Evolutionary conservation across 108 stramenopile species (phyloP).

Genomic region (Discostella stelligeroides): DNA sequence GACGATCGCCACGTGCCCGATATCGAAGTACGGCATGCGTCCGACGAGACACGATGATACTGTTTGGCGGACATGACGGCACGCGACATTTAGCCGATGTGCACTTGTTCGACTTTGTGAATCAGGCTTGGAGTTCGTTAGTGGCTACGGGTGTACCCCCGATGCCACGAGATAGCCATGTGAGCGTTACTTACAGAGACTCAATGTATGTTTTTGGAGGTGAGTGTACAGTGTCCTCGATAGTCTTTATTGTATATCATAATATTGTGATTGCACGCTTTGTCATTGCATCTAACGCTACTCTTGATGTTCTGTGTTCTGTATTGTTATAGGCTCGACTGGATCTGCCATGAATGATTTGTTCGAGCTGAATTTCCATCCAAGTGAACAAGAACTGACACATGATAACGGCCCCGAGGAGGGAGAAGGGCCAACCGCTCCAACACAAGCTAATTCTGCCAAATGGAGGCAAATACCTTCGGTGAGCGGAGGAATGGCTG

Average conservation of each 20-base stretch:
- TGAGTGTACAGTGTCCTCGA: conserved; percentile 10
- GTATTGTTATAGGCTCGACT: conserved; percentile 90
- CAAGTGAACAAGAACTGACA: conserved; percentile 11
- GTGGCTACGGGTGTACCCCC: conserved; percentile 81
- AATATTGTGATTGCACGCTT: too few relatives aligned
- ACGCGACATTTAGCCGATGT: conserved; percentile 95
- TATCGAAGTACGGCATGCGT: conserved; percentile 94
- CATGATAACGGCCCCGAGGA: conserved; percentile 29
- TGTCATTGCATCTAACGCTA: neutral
- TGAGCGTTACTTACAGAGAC: conserved; percentile 79
- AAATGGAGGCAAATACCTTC: conserved; percentile 52
- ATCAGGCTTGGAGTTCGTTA: conserved; percentile 71
- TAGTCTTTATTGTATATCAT: too few relatives aligned
- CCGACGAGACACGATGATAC: conserved; percentile 76
- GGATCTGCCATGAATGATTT: conserved; percentile 97
- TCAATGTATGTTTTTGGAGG: conserved; percentile 86
- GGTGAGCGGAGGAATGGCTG: conserved; percentile 50
- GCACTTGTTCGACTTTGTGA: conserved; percentile 90
- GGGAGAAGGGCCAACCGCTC: conserved; percentile 28
- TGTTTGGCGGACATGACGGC: conserved; percentile 97
- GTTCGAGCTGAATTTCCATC: conserved; percentile 80
- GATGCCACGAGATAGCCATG: conserved; percentile 92
- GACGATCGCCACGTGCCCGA: conserved; percentile 90
- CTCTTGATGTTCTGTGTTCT: conserved; percentile 14
- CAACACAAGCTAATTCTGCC: conserved; percentile 21